Base-by-base conservation (phyloP, 2,329 filamentous ascomycete species). In the Neonectria sp. region DNA sequence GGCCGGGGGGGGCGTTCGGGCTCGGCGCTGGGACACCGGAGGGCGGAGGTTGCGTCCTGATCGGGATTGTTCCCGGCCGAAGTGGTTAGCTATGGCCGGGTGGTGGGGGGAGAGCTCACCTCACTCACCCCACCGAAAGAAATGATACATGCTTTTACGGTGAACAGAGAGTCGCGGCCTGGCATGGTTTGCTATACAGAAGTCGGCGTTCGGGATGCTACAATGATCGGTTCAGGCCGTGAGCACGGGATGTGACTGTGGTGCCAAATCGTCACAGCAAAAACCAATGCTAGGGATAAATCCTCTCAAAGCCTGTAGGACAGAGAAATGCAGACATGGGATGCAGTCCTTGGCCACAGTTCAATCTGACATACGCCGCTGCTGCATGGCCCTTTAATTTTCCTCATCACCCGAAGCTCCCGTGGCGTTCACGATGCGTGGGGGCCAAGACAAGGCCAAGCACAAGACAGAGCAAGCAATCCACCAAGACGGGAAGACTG, bases 21-120 rank as follows among this genome's bases (percentile, higher is more conserved):
- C 35, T 25, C 48, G 55, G 59, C 33, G 56, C 24, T 53, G 52
- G 63, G 27, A 37, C 21, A 24, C 40, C 63, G 63, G 63, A 60
- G 37, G 45, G 35, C 21, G 63, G 63, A 65, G 53, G 52, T 40
- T 12, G 48, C 29, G 27, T 49, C 63, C 48, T 21, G 52, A 58
- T 58, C 40, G 24, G 59, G 59, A 33, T 24, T 9, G 35, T 43
- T 7, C 31, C 63, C 25, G 33, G 27, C 63, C 25, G 51, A 63
- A 29, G 51, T 45, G 43, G 43, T 35, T 31, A 49, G 53, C 35
- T 15, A 52, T 27, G 31, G 27, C 48, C 11, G 25, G 17, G 17
- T 43, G n/a, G 40, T 43, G 40, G 40, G 40, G 27, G 48, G 8
- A 13, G 29, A 12, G 27, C 35, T 37, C 35, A 12, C 25, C 11